Conservation (phyloP, 2,329 filamentous ascomycete genomes). For the Macrophomina pseudophaseolina region DNA sequence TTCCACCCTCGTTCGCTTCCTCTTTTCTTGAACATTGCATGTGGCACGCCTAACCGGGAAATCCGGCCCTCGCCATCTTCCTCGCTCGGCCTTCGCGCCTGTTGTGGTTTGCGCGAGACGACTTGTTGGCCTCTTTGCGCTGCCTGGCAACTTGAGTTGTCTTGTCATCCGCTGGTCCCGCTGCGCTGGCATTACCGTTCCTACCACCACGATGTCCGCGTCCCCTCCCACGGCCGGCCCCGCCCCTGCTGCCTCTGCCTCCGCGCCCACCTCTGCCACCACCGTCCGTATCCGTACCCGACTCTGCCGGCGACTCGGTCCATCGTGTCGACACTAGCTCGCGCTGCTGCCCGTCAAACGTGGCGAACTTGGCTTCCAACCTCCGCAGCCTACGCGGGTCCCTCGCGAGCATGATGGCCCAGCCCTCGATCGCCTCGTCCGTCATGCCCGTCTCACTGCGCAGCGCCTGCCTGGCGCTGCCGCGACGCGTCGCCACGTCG, state of each 20-base stretch:
- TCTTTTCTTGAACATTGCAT: background rate
- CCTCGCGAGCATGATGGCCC: constrained; percentile 82
- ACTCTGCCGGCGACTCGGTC: constrained; percentile 57
- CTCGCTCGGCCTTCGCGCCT: constrained; percentile 71
- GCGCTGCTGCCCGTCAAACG: constrained; percentile 69
- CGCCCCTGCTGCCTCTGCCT: constrained; percentile 53
- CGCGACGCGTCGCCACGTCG: constrained; percentile 71
- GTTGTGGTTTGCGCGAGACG: constrained; percentile 84
- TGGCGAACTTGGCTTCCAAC: constrained; percentile 72
- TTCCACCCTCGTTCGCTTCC: background rate
- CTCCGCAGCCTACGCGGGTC: constrained; percentile 71
- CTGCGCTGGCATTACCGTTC: constrained; percentile 59
- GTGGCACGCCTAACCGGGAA: constrained; percentile 42
- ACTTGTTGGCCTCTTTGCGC: constrained; percentile 82
- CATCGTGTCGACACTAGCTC: constrained; percentile 71
- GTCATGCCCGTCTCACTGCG: constrained; percentile 84
- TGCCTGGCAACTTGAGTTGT: constrained; percentile 73
- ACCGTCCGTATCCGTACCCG: constrained; percentile 59
- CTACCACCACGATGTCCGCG: constrained; percentile 38
- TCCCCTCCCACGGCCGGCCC: constrained; percentile 51
- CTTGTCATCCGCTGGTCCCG: constrained; percentile 69
- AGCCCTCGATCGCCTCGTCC: constrained; percentile 92
- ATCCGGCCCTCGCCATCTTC: constrained; percentile 65
- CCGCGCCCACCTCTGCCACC: constrained; percentile 46
- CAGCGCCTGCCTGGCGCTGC: constrained; percentile 66